Evolutionary conservation across 306 rosid species (phyloP).

Genomic region (Canavalia ensiformis): DNA sequence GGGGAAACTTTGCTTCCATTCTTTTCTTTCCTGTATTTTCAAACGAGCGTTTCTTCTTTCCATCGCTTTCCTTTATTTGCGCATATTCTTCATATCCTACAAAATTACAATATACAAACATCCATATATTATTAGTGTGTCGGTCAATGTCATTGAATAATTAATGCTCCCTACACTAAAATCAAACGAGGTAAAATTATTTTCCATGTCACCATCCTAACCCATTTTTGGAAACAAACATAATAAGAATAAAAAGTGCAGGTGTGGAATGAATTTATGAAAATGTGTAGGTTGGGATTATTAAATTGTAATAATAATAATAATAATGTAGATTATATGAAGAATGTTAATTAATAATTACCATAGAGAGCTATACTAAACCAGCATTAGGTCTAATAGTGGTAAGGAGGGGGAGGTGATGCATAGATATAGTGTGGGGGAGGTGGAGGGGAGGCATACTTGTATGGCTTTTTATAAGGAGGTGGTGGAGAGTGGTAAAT

Average conservation of each 20-base stretch:
- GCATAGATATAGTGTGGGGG: constrained; percentile 54
- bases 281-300: too few species aligned
- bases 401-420: constrained; percentile 89
- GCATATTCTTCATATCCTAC: constrained; percentile 54
- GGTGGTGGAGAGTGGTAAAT: constrained; percentile 47
- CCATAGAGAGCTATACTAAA: constrained; percentile 49
- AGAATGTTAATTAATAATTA: constrained; percentile 43
- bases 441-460: constrained; percentile 7
- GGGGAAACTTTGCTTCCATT: constrained; percentile 64
- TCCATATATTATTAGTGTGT: not conserved
- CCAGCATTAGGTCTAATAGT: constrained; percentile 52
- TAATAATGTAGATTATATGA: not conserved
- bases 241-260: too few species aligned
- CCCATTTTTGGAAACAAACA: not conserved
- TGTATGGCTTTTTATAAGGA: constrained; percentile 19
- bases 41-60: constrained; percentile 43
- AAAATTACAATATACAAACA: not conserved
- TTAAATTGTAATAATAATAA: too few species aligned
- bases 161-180: not conserved
- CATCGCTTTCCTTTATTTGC: constrained; percentile 66
- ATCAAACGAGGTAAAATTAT: not conserved
- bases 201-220: not conserved
- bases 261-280: too few species aligned
- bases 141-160: constrained; percentile 21
- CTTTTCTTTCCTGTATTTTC: constrained; percentile 11